phyloP scores from a whole-genome alignment of 2,329 filamentous ascomycete species.

The Colletotrichum sp. region DNA sequence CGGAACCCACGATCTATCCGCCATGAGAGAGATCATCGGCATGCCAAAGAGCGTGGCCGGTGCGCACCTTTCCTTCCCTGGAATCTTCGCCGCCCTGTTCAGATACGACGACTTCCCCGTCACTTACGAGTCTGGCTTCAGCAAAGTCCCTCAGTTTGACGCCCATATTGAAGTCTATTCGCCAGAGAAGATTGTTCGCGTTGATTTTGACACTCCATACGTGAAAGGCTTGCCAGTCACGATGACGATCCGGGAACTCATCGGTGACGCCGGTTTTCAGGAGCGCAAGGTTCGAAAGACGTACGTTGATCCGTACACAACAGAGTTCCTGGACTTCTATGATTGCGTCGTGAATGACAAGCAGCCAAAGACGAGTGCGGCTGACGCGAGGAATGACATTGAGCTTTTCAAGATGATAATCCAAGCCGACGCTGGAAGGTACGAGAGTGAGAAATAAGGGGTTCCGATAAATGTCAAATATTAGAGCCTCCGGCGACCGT shows the following conservation, averaged over 20 bases:
- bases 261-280: constrained; percentile 39
- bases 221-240: constrained; percentile 59
- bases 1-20: constrained; percentile 55
- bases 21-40: constrained; percentile 56
- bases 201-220: constrained; percentile 63
- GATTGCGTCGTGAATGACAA: constrained; percentile 25
- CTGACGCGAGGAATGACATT: constrained; percentile 33
- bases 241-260: constrained; percentile 49
- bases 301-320: constrained; percentile 47
- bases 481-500: neutral
- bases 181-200: constrained; percentile 54
- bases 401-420: constrained; percentile 34
- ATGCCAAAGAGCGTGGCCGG: constrained; percentile 39
- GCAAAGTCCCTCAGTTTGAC: constrained; percentile 57
- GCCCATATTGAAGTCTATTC: constrained; percentile 59
- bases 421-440: neutral
- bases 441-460: neutral
- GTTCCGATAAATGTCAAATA: neutral
- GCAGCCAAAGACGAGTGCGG: constrained; percentile 30
- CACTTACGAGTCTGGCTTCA: constrained; percentile 62
- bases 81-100: constrained; percentile 45
- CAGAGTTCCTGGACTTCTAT: constrained; percentile 39
- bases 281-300: constrained; percentile 45
- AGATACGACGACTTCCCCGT: constrained; percentile 52
- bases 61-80: constrained; percentile 36